Conservation (phyloP, 306 rosid species). For the Sechiopsis laciniata region DNA sequence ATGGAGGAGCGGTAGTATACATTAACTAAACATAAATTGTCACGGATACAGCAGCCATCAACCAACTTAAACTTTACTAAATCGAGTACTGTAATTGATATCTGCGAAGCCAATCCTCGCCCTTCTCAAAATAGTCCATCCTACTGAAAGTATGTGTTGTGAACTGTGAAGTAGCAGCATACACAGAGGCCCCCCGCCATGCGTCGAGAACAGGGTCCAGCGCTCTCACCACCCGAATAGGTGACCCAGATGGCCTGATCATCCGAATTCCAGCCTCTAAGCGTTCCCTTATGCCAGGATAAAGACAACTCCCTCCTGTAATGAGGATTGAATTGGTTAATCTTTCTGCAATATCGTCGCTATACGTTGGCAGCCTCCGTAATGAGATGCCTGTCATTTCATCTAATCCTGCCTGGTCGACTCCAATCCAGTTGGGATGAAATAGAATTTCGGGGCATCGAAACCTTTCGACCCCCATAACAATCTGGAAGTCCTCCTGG, state of each 20-base stretch:
- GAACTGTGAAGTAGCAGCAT: constrained; percentile 59
- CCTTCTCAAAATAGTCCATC: constrained; percentile 72
- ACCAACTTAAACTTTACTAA: constrained; percentile 20
- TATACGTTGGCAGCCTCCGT: constrained; percentile 59
- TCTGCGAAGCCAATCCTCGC: constrained; percentile 77
- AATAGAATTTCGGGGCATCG: constrained; percentile 90
- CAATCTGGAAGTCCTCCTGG: constrained; percentile 74
- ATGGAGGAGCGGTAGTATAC: neutral
- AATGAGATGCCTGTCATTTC: constrained; percentile 86
- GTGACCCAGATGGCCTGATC: constrained; percentile 76
- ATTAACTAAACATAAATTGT: no score
- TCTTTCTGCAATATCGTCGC: constrained; percentile 45
- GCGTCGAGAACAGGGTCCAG: constrained; percentile 84
- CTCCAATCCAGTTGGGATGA: constrained; percentile 81
- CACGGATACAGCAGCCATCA: neutral
- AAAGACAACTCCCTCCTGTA: constrained; percentile 82
- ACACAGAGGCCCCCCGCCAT: constrained; percentile 90
- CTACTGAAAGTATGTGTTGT: constrained; percentile 69
- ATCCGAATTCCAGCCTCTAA: constrained; percentile 78
- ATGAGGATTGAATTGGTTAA: constrained; percentile 61
- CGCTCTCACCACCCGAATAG: constrained; percentile 66
- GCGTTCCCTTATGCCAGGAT: constrained; percentile 71
- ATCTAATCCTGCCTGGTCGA: constrained; percentile 83
- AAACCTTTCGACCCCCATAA: constrained; percentile 80
- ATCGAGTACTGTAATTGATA: constrained; percentile 61